These are phyloP conservation scores for Ceratocystis colombiana DNA, from an alignment of 2,329 filamentous ascomycete genomes.

Conservation along the genomic window DNA sequence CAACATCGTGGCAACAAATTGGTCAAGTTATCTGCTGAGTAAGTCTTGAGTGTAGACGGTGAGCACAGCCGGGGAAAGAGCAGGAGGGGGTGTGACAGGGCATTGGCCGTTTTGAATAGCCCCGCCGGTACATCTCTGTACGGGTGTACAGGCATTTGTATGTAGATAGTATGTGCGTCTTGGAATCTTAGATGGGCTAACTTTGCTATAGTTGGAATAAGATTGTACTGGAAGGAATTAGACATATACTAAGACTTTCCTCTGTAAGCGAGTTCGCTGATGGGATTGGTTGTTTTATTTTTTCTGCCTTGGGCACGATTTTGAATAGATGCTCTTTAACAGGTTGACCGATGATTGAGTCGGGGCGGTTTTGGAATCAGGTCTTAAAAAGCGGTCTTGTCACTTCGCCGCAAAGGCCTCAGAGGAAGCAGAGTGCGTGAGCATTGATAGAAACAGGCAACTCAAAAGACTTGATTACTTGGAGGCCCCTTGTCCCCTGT, in stretches of 20 bases:
- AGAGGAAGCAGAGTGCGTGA: neutral
- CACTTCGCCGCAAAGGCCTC: neutral
- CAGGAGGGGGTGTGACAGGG: neutral
- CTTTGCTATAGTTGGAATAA: neutral
- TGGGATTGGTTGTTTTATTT: neutral
- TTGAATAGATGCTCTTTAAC: neutral
- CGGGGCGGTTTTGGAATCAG: constrained; percentile 3
- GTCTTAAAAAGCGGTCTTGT: constrained; percentile 12
- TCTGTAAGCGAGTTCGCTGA: neutral
- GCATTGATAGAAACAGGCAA: neutral
- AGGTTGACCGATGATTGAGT: neutral
- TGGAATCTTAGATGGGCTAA: neutral
- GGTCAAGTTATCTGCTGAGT: neutral
- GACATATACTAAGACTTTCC: neutral
- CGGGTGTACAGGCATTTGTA: neutral
- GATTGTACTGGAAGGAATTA: neutral
- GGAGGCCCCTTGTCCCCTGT: constrained; percentile 11
- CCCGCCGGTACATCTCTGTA: neutral
- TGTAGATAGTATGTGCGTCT: neutral
- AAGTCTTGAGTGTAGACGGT: neutral
- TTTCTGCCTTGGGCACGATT: neutral
- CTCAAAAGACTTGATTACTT: constrained; percentile 2
- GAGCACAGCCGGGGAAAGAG: neutral
- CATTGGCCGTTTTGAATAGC: neutral
- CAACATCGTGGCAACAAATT: neutral